These are phyloP conservation scores for Mycosarcoma maydis DNA, from an alignment of 1,284 basidiomycete species.

Conservation along the genomic window DNA sequence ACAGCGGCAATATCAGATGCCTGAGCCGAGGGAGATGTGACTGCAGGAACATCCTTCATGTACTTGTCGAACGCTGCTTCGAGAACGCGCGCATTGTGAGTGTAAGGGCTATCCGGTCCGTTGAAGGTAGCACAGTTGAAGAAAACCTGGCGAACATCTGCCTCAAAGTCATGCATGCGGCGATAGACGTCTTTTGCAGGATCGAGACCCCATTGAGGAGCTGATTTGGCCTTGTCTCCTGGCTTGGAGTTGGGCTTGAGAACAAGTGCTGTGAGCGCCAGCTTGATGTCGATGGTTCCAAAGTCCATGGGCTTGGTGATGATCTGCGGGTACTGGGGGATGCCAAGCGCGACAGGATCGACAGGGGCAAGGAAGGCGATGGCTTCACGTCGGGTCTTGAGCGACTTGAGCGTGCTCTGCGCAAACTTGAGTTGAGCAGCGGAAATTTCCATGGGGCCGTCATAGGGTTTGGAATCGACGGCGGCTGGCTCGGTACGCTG, in stretches of 20 bases:
- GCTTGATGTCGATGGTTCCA: slow-evolving; percentile 88
- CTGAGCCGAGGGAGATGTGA: slow-evolving; percentile 65
- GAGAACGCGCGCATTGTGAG: slow-evolving; percentile 80
- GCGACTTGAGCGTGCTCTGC: slow-evolving; percentile 78
- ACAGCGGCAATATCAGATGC: slow-evolving; percentile 29
- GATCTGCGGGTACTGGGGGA: slow-evolving; percentile 89
- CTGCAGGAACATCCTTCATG: slow-evolving; percentile 68
- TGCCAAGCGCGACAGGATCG: slow-evolving; percentile 85
- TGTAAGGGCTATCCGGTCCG: slow-evolving; percentile 82
- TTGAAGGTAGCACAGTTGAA: slow-evolving; percentile 91
- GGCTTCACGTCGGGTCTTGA: slow-evolving; percentile 89
- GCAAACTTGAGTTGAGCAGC: slow-evolving; percentile 82
- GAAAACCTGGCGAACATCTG: slow-evolving; percentile 74
- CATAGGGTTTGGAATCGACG: slow-evolving; percentile 23
- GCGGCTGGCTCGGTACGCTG: slow-evolving; percentile 2
- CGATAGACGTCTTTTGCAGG: slow-evolving; percentile 53
- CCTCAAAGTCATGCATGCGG: slow-evolving; percentile 52
- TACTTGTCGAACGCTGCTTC: slow-evolving; percentile 88
- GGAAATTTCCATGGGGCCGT: slow-evolving; percentile 48
- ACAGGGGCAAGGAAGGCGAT: slow-evolving; percentile 86
- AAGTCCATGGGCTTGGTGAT: slow-evolving; percentile 95
- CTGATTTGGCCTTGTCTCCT: slow-evolving; percentile 59
- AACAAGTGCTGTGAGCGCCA: slow-evolving; percentile 58
- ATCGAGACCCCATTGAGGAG: slow-evolving; percentile 47
- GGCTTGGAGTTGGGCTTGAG: slow-evolving; percentile 51